Evolutionary conservation across 768 basidiomycete species (phyloP).

Genomic region (Daedaleopsis nitida): DNA sequence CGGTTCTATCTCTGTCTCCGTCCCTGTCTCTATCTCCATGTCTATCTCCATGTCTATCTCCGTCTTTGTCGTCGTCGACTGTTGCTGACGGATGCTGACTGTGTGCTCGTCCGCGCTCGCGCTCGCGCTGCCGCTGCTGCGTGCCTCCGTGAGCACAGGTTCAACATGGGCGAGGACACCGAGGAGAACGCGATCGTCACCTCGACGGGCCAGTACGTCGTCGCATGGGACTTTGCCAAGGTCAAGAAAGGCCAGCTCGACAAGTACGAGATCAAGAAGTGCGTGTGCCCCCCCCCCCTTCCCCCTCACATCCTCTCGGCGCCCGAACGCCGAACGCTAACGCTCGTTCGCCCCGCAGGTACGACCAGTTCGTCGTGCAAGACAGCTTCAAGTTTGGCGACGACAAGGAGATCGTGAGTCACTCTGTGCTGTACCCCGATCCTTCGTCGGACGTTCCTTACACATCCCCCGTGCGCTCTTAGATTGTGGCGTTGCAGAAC

Average conservation of each 20-base stretch:
- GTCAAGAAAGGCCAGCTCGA: conserved; percentile 91
- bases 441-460: background rate
- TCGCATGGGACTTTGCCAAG: conserved; percentile 97
- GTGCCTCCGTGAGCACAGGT: conserved; percentile 48
- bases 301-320: conserved; percentile 1
- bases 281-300: conserved; percentile 13
- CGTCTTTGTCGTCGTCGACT: background rate
- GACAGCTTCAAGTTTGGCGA: conserved; percentile 98
- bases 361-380: conserved; percentile 92
- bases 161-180: conserved; percentile 87
- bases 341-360: conserved; percentile 40
- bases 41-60: too few species aligned
- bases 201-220: conserved; percentile 86
- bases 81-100: background rate
- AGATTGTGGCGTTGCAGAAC: conserved; percentile 95
- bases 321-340: conserved; percentile 16
- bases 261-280: conserved; percentile 94
- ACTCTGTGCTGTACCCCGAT: background rate
- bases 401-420: conserved; percentile 90
- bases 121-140: too few species aligned
- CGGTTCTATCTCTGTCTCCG: too few species aligned
- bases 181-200: conserved; percentile 96
- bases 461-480: conserved; percentile 15
- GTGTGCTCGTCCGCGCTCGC: too few species aligned
- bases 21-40: too few species aligned